Evolutionary conservation across 2,329 filamentous ascomycete genomes (phyloP).

Genomic region (Myriangium duriaei): DNA sequence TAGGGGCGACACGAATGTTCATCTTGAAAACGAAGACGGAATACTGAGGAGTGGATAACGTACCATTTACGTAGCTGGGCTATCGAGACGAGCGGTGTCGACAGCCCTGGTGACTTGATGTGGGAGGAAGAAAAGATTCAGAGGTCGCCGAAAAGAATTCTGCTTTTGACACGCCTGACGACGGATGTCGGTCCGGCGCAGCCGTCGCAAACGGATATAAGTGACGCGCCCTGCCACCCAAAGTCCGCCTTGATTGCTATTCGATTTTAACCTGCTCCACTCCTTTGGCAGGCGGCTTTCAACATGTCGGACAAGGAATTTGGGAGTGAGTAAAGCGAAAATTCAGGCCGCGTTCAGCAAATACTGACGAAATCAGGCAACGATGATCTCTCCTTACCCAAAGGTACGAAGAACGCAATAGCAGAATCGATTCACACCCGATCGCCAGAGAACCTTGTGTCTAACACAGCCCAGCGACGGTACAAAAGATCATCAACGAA

Average conservation of each 20-base stretch:
- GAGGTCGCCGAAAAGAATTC: too few species aligned
- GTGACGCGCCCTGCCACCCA: background rate
- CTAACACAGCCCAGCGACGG: conserved; percentile 41
- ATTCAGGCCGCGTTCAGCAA: too few species aligned
- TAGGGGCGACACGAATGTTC: conserved; percentile 50
- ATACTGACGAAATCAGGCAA: too few species aligned
- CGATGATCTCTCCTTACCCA: conserved; percentile 49
- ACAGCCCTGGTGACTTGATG: background rate
- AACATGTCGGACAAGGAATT: conserved; percentile 46
- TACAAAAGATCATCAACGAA: conserved; percentile 80
- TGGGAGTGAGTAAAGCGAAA: conserved; percentile 32
- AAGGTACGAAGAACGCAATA: conserved; percentile 28
- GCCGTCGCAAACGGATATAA: conserved; percentile 1
- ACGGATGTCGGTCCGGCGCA: background rate
- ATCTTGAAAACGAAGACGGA: conserved; percentile 26
- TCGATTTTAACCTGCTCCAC: too few species aligned
- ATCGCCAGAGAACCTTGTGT: background rate
- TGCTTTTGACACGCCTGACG: background rate
- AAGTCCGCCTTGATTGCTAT: too few species aligned
- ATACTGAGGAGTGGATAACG: conserved; percentile 2
- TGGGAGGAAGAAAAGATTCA: background rate
- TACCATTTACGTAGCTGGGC: conserved; percentile 6
- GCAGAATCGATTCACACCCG: background rate
- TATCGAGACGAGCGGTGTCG: too few species aligned
- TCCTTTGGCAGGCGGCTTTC: background rate